Base-by-base conservation (phyloP, 1,284 basidiomycete species). In the Austroboletus niveus region DNA sequence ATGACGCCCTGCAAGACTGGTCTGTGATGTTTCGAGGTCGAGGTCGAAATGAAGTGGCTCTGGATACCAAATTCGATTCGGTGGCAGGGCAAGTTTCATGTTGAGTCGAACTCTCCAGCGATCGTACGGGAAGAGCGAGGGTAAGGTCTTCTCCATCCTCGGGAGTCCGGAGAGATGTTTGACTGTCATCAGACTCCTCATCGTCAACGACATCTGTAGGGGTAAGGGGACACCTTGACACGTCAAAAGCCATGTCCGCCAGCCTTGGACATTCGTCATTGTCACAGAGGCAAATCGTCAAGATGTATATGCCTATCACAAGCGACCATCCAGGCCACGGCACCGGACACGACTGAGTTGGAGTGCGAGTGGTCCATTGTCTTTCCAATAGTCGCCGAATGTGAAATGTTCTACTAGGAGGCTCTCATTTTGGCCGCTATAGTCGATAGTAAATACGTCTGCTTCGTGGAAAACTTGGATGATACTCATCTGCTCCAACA, bases 171-270 rank as follows among this genome's bases (percentile, higher is more conserved):
- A 17, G 17, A 17, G 17, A 17, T 17, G 17, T 17, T 17, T 17
- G 17, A 17, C 17, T 17, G 17, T 17, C 17, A 17, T 17, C 17
- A 17, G 17, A 17, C 17, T 17, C 17, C 38, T 58, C 65, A n/a
- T 68, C 63, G 9, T 66, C 64, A 10, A 53, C 57, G 6, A 66
- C 55, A 45, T 70, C 68, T 1, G 49, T 65, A 29, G 68, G 65
- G 22, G 34, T 34, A 39, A 57, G 55, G 30, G 65, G 63, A 48
- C 45, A 55, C 17, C 49, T 55, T 15, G 59, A 64, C 34, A 56
- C 35, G 34, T 67, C 61, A 41, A 69, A 65, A 17, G 53, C 30
- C 29, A 29, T 46, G 31, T 68, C 52, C 4, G 35, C 50, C 29
- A 53, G 15, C 32, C 47, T 47, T 30, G 29, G 32, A 31, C 41